Evolutionary conservation across 192 early-diverging fungal species (phyloP).

Genomic region (Coemansia sp.): DNA sequence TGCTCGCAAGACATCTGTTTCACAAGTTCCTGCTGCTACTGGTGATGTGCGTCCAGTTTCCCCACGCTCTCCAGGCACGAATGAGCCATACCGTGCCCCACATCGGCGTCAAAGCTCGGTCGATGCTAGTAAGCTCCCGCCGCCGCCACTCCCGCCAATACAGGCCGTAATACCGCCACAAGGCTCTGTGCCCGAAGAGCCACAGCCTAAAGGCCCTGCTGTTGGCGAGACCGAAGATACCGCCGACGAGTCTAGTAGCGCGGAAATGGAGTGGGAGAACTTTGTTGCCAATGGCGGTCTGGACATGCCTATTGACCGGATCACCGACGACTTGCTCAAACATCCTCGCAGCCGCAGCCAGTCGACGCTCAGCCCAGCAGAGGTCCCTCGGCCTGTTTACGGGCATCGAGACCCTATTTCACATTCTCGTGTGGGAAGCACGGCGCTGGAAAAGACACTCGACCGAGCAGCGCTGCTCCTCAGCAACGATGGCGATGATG

Average conservation of each 20-base stretch:
- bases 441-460: background rate
- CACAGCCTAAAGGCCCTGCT: background rate
- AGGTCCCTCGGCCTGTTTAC: background rate
- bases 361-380: background rate
- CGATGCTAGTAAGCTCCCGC: conserved; percentile 13
- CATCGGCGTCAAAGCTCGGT: conserved; percentile 41
- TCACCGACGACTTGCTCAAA: conserved; percentile 46
- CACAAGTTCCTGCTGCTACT: background rate
- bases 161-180: background rate
- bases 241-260: conserved; percentile 13
- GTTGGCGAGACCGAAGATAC: conserved; percentile 14
- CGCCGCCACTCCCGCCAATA: background rate
- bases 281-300: conserved; percentile 53
- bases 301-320: conserved; percentile 47
- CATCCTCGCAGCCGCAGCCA: conserved; percentile 14
- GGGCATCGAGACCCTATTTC: background rate
- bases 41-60: conserved; percentile 5
- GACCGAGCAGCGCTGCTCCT: conserved; percentile 18
- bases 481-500: conserved; percentile 22
- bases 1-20: background rate
- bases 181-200: background rate
- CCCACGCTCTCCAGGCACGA: conserved; percentile 9
- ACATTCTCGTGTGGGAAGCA: background rate
- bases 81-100: conserved; percentile 38
- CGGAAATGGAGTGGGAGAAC: conserved; percentile 50